phyloP scores from a whole-genome alignment of 1,284 basidiomycete species.

The Fereydounia khargensis region DNA sequence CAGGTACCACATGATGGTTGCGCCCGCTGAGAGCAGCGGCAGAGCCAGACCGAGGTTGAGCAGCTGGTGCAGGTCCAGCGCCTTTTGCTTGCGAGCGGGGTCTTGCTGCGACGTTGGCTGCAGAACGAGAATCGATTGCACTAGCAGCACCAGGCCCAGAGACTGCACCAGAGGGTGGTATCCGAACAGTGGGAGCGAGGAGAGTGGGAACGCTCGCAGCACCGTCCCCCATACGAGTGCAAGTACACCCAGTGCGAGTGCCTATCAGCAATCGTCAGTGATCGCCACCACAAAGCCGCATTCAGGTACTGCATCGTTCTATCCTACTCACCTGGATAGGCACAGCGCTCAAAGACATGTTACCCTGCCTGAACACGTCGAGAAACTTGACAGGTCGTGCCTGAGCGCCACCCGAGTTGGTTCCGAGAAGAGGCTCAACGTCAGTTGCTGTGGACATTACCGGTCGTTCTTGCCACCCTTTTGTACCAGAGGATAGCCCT shows the following conservation, averaged over 20 bases:
- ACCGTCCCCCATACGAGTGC: conserved; percentile 35
- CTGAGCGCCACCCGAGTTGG: too few relatives aligned
- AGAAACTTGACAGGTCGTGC: too few relatives aligned
- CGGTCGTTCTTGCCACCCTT: too few relatives aligned
- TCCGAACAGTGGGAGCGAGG: conserved; percentile 34
- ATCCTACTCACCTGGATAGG: background rate
- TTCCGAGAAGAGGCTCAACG: too few relatives aligned
- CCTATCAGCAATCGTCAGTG: background rate
- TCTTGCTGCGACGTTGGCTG: conserved; percentile 24
- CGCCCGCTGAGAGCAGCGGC: conserved; percentile 39
- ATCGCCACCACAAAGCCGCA: background rate
- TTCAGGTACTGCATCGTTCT: background rate
- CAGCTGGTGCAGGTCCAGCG: conserved; percentile 24
- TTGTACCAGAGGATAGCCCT: too few relatives aligned
- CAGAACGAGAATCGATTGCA: conserved; percentile 37
- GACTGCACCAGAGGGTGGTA: conserved; percentile 46
- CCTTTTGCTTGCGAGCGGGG: conserved; percentile 15
- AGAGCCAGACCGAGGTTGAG: conserved; percentile 33
- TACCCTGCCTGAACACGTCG: background rate
- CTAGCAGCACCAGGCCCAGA: conserved; percentile 23
- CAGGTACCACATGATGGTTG: conserved; percentile 46
- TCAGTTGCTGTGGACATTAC: too few relatives aligned
- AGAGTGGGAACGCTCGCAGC: conserved; percentile 11
- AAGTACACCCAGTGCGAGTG: conserved; percentile 19
- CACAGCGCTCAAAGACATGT: background rate